A percentile compares a stretch with the other conserved stretches of the same genome.
Evolutionary conservation across 257 asterid genomes (phyloP).

Genomic region (Solanum bukasovii): DNA sequence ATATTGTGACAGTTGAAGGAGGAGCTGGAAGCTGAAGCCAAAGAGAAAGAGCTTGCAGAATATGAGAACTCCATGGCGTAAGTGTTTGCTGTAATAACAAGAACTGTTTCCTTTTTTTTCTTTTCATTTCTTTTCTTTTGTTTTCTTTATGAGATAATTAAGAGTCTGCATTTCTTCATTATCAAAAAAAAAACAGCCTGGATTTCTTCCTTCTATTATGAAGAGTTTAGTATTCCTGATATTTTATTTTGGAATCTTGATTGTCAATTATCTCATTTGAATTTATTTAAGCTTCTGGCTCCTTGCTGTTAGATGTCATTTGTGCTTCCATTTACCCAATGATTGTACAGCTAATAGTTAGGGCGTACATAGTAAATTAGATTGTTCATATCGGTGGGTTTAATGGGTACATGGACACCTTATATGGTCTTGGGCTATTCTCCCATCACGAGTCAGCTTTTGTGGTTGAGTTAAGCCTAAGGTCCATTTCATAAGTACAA

Average conservation of each 20-base stretch:
- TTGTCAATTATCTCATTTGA: not conserved
- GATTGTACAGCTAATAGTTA: not conserved
- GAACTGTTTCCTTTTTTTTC: not conserved
- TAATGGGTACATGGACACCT: not conserved
- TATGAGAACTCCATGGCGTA: slow-evolving; percentile 49
- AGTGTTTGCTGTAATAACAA: not conserved
- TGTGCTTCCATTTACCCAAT: not conserved
- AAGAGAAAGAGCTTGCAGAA: slow-evolving; percentile 81
- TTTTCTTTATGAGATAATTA: not conserved
- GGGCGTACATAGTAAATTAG: not conserved
- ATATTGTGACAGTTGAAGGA: slow-evolving; percentile 55
- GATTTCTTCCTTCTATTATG: not conserved
- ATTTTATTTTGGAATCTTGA: not conserved
- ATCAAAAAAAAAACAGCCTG: no score
- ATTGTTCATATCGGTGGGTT: not conserved
- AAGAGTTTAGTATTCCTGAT: not conserved
- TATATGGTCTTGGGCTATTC: not conserved
- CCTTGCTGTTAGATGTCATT: not conserved
- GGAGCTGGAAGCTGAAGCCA: slow-evolving; percentile 82
- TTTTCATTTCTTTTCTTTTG: not conserved
- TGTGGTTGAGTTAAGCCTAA: not conserved
- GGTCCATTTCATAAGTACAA: not conserved
- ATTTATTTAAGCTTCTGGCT: not conserved
- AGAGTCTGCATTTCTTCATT: not conserved
- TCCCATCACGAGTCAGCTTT: not conserved